These are phyloP conservation scores for Wickerhamomyces canadensis DNA, from an alignment of 805 yeast genomes.

Conservation along the genomic window DNA sequence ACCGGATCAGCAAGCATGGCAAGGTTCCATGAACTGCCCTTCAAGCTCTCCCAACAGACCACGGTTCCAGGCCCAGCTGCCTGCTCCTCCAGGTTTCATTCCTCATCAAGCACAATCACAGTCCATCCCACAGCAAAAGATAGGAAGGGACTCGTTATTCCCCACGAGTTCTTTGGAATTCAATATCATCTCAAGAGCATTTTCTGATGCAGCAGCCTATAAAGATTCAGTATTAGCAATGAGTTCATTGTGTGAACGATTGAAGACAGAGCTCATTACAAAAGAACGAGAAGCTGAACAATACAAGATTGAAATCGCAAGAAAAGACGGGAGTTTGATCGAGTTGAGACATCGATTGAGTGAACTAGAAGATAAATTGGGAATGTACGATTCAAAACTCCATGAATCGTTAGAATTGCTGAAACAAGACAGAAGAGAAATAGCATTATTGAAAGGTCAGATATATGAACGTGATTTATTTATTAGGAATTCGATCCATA, in stretches of 20 bases:
- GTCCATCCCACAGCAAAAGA: not conserved
- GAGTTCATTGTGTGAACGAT: not conserved
- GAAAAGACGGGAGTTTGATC: not conserved
- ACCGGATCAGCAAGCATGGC: no score
- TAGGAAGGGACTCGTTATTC: not conserved
- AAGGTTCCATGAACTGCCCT: no score
- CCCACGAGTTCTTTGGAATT: slow-evolving; percentile 1
- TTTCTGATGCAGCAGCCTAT: not conserved
- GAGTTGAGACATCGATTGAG: not conserved
- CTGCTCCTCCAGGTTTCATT: not conserved
- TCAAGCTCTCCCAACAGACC: no score
- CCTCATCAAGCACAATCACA: not conserved
- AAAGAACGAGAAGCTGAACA: not conserved
- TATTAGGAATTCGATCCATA: not conserved
- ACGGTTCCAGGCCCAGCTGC: not conserved
- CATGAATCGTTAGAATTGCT: not conserved
- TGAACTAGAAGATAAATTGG: not conserved
- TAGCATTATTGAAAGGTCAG: not conserved
- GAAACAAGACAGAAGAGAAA: not conserved
- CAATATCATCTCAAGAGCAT: not conserved
- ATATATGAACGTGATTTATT: not conserved
- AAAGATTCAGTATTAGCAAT: not conserved
- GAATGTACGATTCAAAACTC: not conserved
- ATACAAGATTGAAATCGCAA: not conserved
- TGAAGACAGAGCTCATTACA: not conserved